Conservation (phyloP, 805 yeast species). For the Pichia rugopelliculosa region DNA sequence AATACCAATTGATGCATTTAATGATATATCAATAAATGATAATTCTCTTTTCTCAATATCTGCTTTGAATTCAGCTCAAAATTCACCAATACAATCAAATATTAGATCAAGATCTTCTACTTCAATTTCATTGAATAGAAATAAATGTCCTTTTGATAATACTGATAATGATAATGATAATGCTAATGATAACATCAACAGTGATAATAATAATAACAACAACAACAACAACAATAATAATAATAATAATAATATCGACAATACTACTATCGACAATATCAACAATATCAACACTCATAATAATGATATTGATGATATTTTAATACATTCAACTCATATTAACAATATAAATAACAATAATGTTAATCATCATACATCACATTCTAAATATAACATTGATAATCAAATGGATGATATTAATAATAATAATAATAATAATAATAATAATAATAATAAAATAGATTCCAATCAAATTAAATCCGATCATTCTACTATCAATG, state of each 20-base stretch:
- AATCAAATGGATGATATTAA: too few relatives aligned
- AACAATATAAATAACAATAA: too few relatives aligned
- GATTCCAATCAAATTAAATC: slow-evolving; percentile 1
- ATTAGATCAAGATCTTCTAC: slow-evolving; percentile 6
- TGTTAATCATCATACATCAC: background rate
- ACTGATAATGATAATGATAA: background rate
- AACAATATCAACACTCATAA: too few relatives aligned
- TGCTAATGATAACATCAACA: too few relatives aligned
- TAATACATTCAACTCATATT: background rate
- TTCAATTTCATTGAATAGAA: slow-evolving; percentile 5
- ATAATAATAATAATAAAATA: background rate
- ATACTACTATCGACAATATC: too few relatives aligned
- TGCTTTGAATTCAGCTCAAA: background rate
- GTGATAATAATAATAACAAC: background rate
- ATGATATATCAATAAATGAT: background rate
- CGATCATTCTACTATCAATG: background rate
- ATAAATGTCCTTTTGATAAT: slow-evolving; percentile 1
- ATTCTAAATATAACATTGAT: too few relatives aligned
- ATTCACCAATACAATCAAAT: slow-evolving; percentile 1
- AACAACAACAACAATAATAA: background rate
- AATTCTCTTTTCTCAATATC: background rate
- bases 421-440: background rate
- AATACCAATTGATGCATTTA: slow-evolving; percentile 6
- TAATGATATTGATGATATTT: too few relatives aligned
- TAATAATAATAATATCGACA: too few relatives aligned